A percentile compares a stretch with the other conserved stretches of the same genome.
Evolutionary conservation across 2,329 filamentous ascomycete genomes (phyloP).

Genomic region (Coniochaeta sp.): DNA sequence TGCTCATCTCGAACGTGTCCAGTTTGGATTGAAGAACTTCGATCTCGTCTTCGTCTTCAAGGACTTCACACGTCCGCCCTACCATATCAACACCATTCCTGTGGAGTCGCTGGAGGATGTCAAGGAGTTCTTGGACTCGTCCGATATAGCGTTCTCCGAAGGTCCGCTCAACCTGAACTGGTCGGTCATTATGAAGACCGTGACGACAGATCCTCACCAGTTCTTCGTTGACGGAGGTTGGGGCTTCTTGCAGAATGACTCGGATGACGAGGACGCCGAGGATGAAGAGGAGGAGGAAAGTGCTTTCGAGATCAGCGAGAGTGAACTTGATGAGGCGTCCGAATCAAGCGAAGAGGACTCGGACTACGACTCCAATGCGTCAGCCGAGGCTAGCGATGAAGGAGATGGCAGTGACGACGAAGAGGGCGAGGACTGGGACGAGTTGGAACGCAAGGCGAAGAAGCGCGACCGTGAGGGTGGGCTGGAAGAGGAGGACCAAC

Average conservation of each 20-base stretch:
- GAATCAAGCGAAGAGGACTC: conserved; percentile 76
- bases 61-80: conserved; percentile 83
- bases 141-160: conserved; percentile 90
- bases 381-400: conserved; percentile 74
- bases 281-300: conserved; percentile 84
- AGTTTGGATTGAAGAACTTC: conserved; percentile 98
- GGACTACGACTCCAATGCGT: conserved; percentile 87
- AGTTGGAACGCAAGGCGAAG: conserved; percentile 84
- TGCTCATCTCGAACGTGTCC: conserved; percentile 89
- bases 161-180: conserved; percentile 97
- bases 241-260: conserved; percentile 84
- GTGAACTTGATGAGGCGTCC: conserved; percentile 75
- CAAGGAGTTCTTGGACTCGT: conserved; percentile 95
- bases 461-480: conserved; percentile 66
- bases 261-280: conserved; percentile 71
- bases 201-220: conserved; percentile 83
- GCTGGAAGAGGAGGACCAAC: conserved; percentile 66
- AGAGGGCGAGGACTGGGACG: conserved; percentile 88
- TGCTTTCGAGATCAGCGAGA: conserved; percentile 84
- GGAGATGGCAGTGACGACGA: conserved; percentile 67
- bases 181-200: conserved; percentile 99
- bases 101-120: conserved; percentile 91
- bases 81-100: conserved; percentile 96
- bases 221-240: conserved; percentile 96
- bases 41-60: conserved; percentile 98